Base-by-base conservation (phyloP, 768 basidiomycete genomes). In the Cyathus striatus region DNA sequence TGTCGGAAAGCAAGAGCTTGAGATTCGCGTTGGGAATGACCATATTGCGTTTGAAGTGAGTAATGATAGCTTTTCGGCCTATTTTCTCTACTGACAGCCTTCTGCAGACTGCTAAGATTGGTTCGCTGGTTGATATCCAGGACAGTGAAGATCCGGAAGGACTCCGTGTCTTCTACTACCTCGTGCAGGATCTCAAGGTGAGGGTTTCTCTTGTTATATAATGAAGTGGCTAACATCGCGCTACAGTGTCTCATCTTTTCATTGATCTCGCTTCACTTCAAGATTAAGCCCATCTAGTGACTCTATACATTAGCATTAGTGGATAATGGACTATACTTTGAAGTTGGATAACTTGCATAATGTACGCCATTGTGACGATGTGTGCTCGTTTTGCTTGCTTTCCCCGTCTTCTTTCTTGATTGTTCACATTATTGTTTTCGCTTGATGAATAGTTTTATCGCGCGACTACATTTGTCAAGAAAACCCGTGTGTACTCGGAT, bases 91-190 rank as follows among this genome's bases (percentile, higher is more conserved):
- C n/a, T 16, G 12, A 12, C 12, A 17, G 14, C 3, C 12, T 32
- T 13, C 13, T 34, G 44, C 50, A 98, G 95, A 98, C 96, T 3
- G 92, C 95, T 25, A 99, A 99, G 73, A 95, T 99, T 34, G 96
- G 96, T 17, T 89, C 93, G 7, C 66, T 99, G 30, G 92, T 95
- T 35, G 96, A 99, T 53, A 95, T 98, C 37, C 89, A 93, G 53
- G 93, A 96, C 58, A 93, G 90, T 41, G 88, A 95, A 57, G 96
- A 99, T 56, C 94, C 96, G 0, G 96, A 99, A 57, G 96, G 96
- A 1, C 77, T 99, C 26, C 83, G 95, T 10, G 93, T 97, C 42
- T 98, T 98, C 64, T 99, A 99, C 66, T 99, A 98, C 61, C 79
- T 99, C 21, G 91, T 99, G 4, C 96, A 99, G 65, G 96, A 99